phyloP scores from a whole-genome alignment of 108 stramenopile genomes.

The Skeletonema potamos region DNA sequence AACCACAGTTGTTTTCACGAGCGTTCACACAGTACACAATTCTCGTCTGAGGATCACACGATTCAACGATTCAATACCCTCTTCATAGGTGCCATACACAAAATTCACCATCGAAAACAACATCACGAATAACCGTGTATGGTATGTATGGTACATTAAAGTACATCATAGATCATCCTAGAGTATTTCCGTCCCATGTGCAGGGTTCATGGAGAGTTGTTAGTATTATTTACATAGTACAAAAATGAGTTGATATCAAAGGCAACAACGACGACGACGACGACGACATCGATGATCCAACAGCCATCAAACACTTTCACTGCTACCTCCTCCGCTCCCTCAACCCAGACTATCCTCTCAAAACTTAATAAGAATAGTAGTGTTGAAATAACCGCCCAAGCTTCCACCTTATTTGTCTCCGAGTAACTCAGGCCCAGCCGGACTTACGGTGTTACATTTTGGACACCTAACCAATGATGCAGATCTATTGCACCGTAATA shows the following conservation, averaged over 20 bases:
- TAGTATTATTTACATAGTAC: too few species aligned
- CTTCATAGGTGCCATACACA: neutral
- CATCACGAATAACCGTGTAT: too few species aligned
- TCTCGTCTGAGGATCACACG: slow-evolving; percentile 15
- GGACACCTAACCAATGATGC: slow-evolving; percentile 21
- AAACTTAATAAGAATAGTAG: too few species aligned
- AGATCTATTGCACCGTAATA: slow-evolving; percentile 1
- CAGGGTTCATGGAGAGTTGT: too few species aligned
- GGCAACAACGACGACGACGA: too few species aligned
- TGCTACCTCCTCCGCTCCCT: slow-evolving; percentile 61
- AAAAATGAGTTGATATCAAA: too few species aligned
- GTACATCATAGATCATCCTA: too few species aligned
- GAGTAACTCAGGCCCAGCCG: slow-evolving; percentile 1
- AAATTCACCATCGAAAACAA: slow-evolving; percentile 3
- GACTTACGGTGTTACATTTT: slow-evolving; percentile 10
- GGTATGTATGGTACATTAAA: too few species aligned
- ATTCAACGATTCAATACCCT: slow-evolving; percentile 1
- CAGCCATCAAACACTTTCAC: slow-evolving; percentile 39
- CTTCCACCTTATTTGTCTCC: neutral
- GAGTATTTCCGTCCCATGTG: too few species aligned
- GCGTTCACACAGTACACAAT: slow-evolving; percentile 13
- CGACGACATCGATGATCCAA: neutral
- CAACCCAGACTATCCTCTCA: slow-evolving; percentile 40
- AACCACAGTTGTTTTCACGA: slow-evolving; percentile 5
- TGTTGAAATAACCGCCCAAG: too few species aligned